Conservation (phyloP, 805 yeast species). For the Pichia thaimueangensis region DNA sequence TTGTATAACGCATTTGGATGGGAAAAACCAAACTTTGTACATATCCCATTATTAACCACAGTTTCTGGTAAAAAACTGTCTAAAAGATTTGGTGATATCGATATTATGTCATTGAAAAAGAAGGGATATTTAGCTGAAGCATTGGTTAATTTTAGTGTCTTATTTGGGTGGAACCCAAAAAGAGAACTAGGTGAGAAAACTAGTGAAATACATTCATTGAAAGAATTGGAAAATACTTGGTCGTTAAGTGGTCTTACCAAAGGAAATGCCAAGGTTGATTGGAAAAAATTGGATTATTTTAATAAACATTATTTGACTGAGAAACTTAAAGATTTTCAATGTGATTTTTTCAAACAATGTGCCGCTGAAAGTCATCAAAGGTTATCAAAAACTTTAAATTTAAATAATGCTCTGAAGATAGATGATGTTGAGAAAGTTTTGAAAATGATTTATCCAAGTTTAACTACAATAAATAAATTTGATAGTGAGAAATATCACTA, state of each 20-base stretch:
- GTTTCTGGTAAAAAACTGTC: conserved; percentile 69
- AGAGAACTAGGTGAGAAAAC: conserved; percentile 42
- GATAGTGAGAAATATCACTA: conserved; percentile 37
- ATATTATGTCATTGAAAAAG: conserved; percentile 50
- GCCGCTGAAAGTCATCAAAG: conserved; percentile 25
- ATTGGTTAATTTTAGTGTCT: conserved; percentile 73
- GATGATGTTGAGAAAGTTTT: conserved; percentile 38
- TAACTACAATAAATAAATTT: conserved; percentile 52
- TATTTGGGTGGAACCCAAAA: conserved; percentile 93
- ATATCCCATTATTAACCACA: conserved; percentile 82
- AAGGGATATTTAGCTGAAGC: conserved; percentile 83
- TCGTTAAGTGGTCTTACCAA: conserved; percentile 70
- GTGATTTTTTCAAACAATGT: conserved; percentile 31
- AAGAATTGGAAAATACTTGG: conserved; percentile 51
- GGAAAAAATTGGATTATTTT: conserved; percentile 65
- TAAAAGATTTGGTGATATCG: conserved; percentile 78
- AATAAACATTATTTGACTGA: conserved; percentile 61
- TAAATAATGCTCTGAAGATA: conserved; percentile 16
- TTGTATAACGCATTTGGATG: conserved; percentile 82
- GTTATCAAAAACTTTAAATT: conserved; percentile 1
- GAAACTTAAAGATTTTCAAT: conserved; percentile 33
- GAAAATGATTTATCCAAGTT: conserved; percentile 37
- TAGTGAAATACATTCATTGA: conserved; percentile 46
- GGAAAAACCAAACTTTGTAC: conserved; percentile 76
- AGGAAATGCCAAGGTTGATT: conserved; percentile 91